A percentile compares a stretch with the other conserved stretches of the same genome.
Conservation (phyloP, 371 early-diverging fungal genomes). For the Mortierella sp. region DNA sequence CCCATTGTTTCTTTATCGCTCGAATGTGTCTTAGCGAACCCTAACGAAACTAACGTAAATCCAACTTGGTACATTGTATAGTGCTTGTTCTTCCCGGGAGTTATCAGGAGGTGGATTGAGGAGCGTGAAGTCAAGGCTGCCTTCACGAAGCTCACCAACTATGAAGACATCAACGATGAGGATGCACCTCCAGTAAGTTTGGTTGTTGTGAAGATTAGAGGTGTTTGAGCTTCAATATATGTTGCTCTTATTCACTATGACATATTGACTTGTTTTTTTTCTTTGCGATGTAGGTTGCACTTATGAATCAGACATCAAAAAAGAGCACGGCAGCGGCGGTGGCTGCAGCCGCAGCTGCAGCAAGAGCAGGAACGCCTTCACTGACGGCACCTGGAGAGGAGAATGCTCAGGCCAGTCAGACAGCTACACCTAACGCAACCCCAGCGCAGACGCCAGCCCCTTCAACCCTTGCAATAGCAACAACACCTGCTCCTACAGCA, state of each 20-base stretch:
- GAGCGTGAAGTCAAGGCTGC: slow-evolving; percentile 40
- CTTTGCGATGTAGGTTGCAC: neutral
- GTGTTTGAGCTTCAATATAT: neutral
- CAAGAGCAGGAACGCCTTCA: slow-evolving; percentile 39
- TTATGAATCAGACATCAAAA: slow-evolving; percentile 38
- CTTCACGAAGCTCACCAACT: slow-evolving; percentile 42
- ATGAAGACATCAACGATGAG: slow-evolving; percentile 57
- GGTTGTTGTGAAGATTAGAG: no score
- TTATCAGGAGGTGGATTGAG: slow-evolving; percentile 61
- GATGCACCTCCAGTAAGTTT: slow-evolving; percentile 54
- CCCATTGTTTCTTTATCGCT: slow-evolving; percentile 15
- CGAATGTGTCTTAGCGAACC: neutral
- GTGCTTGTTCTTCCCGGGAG: slow-evolving; percentile 73
- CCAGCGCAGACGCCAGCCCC: slow-evolving; percentile 50
- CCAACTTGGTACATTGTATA: neutral
- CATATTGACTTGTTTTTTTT: neutral
- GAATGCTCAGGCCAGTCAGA: slow-evolving; percentile 22
- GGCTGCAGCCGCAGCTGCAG: slow-evolving; percentile 38
- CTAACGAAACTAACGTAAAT: neutral
- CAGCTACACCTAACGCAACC: slow-evolving; percentile 47
- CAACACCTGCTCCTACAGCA: slow-evolving; percentile 14
- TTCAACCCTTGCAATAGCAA: slow-evolving; percentile 13
- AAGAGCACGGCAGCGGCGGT: slow-evolving; percentile 45
- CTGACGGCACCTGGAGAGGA: slow-evolving; percentile 32
- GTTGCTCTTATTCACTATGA: neutral